Evolutionary conservation across 2,329 filamentous ascomycete species (phyloP), one percentile per base, ranked within the genome.

Genomic region (Penicillium sumatraense): DNA sequence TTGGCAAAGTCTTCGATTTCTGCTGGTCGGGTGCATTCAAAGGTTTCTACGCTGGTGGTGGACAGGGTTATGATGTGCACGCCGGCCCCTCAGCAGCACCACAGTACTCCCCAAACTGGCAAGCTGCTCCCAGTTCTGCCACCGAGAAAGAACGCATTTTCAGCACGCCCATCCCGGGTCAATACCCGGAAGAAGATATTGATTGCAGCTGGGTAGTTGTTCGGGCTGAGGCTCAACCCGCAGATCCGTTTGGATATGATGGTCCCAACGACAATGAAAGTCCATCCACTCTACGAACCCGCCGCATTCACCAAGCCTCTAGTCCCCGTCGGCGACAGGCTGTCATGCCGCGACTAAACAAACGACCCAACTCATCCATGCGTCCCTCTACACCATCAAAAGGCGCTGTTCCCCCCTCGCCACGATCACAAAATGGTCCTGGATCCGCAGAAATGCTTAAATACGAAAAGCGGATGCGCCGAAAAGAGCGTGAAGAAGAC

Each of bases 11-110:
- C 0, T 92, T 91, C 83, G 85, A 92, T 63, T 95, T 96, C 66
- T 96, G 93, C 77, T 90, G 80, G 71, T 72, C 78, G 3, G 78
- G 70, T 21, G 85, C 89, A 0, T 96, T 97, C 68, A 83, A 84
- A 51, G 93, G 93, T 0, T 97, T 97, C 72, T 87, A 93, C 58
- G 91, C 93, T 11, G 93, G 93, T 7, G 91, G 89, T 3, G 93
- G 93, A 8, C 81, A 80, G 56, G 86, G 86, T 23, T 96, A 93
- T 67, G 78, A 83, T 6, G 76, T 90, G 62, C 70, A 79, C 23
- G 56, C 70, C 48, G 68, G 60, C 40, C 52, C 57, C 29, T 47
- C 56, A 49, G 47, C 57, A n/a, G n/a, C n/a, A n/a, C n/a, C n/a
- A 24, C 58, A 57, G 8, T 54, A 66, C 5, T 62, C 68, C 38